Conservation (phyloP, 2,329 filamentous ascomycete species). For the Phaeosphaeria sp. region DNA sequence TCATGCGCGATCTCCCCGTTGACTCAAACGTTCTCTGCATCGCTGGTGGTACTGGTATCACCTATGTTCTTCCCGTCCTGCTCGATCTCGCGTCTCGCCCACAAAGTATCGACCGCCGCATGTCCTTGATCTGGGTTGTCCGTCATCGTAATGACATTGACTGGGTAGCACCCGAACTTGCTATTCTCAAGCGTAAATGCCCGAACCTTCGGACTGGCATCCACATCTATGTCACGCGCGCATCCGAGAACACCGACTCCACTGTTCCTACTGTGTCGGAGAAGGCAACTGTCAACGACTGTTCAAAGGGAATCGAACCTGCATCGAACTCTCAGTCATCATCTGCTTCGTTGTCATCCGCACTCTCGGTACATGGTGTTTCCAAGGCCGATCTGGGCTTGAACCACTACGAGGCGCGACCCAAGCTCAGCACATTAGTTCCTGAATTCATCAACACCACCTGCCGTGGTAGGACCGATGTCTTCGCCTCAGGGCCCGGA, state of each 20-base stretch:
- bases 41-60: conserved; percentile 48
- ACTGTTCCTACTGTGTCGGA: conserved; percentile 22
- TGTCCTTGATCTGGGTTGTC: conserved; percentile 46
- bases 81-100: conserved; percentile 34
- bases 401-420: conserved; percentile 34
- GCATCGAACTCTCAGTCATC: conserved; percentile 21
- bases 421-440: conserved; percentile 26
- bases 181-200: conserved; percentile 35
- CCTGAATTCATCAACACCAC: conserved; percentile 32
- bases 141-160: conserved; percentile 41
- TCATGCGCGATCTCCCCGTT: conserved; percentile 26
- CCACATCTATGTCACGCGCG: conserved; percentile 44
- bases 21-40: conserved; percentile 44
- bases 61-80: conserved; percentile 47
- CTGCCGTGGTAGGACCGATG: conserved; percentile 33
- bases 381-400: conserved; percentile 34
- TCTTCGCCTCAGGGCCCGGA: conserved; percentile 42
- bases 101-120: conserved; percentile 31
- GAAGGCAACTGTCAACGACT: conserved; percentile 23
- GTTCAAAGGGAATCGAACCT: conserved; percentile 31
- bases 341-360: conserved; percentile 29
- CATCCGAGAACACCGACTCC: conserved; percentile 27
- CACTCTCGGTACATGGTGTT: conserved; percentile 36
- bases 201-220: conserved; percentile 32
- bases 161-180: conserved; percentile 47